Evolutionary conservation across 108 stramenopile genomes (phyloP).

Genomic region (Nannochloropsis gaditana): DNA sequence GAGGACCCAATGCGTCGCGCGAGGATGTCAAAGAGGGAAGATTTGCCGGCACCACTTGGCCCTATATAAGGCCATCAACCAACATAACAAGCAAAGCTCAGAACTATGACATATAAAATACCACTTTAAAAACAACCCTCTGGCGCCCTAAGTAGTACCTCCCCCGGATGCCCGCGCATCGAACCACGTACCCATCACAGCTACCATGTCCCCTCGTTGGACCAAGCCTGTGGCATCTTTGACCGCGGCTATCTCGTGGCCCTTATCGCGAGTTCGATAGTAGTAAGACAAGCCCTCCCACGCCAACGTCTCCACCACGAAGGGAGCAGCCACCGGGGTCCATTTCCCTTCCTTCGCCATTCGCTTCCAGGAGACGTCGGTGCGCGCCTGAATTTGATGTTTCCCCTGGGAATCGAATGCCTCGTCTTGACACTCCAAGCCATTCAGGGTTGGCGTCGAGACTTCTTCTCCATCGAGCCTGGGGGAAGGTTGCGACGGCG

Average conservation of each 20-base stretch:
- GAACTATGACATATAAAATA: no score
- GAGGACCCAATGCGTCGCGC: background rate
- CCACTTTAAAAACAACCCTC: no score
- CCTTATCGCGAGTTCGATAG: constrained; percentile 9
- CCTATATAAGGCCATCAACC: no score
- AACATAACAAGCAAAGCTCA: no score
- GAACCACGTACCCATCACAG: background rate
- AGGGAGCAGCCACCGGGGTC: background rate
- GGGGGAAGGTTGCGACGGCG: background rate
- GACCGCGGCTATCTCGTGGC: background rate
- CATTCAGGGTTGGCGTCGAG: background rate
- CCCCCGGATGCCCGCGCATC: no score
- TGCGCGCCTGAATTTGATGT: no score
- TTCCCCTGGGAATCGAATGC: no score
- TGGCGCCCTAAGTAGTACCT: no score
- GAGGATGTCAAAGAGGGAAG: background rate
- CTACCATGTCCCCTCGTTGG: background rate
- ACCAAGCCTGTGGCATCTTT: constrained; percentile 5
- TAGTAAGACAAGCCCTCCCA: background rate
- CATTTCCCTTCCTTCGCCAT: background rate
- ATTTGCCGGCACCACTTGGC: background rate
- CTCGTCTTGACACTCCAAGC: background rate
- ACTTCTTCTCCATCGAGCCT: background rate
- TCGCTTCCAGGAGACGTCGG: background rate
- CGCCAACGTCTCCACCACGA: background rate